phyloP scores from a whole-genome alignment of 2,329 filamentous ascomycete genomes.

The Chrysosphaeria jannelii region DNA sequence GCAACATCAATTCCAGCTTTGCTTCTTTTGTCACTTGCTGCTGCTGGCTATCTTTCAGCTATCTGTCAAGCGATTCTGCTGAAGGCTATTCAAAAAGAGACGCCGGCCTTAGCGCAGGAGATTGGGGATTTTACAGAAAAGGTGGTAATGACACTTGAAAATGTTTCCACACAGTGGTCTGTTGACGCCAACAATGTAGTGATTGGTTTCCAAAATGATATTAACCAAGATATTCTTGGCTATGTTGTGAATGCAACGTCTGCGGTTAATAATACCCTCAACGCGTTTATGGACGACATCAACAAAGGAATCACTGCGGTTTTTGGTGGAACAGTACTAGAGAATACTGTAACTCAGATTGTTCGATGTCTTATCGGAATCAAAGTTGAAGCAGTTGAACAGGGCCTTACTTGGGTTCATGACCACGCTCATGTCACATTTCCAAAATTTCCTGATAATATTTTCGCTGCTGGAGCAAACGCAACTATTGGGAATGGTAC shows the following conservation, averaged over 20 bases:
- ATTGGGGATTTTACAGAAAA: conserved; percentile 54
- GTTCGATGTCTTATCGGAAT: conserved; percentile 66
- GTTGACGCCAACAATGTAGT: conserved; percentile 46
- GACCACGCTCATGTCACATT: conserved; percentile 63
- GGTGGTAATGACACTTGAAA: conserved; percentile 40
- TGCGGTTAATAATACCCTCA: conserved; percentile 64
- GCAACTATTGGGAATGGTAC: conserved; percentile 27
- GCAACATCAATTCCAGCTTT: conserved; percentile 59
- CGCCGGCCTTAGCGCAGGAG: conserved; percentile 42
- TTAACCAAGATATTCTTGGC: conserved; percentile 63
- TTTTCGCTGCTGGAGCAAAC: conserved; percentile 53
- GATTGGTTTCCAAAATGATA: conserved; percentile 17
- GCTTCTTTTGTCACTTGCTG: conserved; percentile 57
- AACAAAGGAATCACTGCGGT: conserved; percentile 39
- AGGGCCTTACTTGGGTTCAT: conserved; percentile 77
- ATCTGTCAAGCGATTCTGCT: conserved; percentile 62
- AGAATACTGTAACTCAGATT: conserved; percentile 48
- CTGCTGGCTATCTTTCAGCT: conserved; percentile 59
- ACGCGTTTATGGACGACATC: conserved; percentile 52
- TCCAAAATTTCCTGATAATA: conserved; percentile 47
- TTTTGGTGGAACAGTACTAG: conserved; percentile 57
- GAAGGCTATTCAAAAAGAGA: conserved; percentile 37
- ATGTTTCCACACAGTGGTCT: conserved; percentile 50
- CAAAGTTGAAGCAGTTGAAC: conserved; percentile 61
- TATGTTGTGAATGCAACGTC: conserved; percentile 65